phyloP scores from a whole-genome alignment of 2,329 filamentous ascomycete species.

The Chrysoporthe austroafricana region DNA sequence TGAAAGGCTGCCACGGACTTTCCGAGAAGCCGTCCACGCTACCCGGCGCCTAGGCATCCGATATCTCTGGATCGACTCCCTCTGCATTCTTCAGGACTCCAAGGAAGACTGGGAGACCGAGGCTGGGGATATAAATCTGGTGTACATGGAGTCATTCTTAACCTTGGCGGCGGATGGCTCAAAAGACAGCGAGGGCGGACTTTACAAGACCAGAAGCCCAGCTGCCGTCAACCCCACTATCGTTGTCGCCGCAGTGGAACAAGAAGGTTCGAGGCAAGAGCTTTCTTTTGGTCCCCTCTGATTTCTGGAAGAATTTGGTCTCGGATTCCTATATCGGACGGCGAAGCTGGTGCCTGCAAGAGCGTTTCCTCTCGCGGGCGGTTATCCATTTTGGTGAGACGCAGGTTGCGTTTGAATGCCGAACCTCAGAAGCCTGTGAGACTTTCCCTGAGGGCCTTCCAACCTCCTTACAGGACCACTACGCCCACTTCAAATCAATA shows the following conservation, averaged over 20 bases:
- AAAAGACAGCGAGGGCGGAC: not conserved
- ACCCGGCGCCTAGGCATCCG: not conserved
- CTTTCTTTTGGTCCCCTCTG: not conserved
- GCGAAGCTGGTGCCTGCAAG: slow-evolving; percentile 2
- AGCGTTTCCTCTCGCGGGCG: not conserved
- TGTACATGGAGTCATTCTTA: not conserved
- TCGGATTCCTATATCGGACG: not conserved
- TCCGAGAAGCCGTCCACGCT: not conserved
- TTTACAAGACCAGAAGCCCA: not conserved
- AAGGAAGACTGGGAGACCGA: not conserved
- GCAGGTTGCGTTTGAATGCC: slow-evolving; percentile 4
- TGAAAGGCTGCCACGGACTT: not conserved
- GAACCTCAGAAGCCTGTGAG: slow-evolving; percentile 2
- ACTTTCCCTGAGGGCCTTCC: not conserved
- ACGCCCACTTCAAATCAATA: not conserved
- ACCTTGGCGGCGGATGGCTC: not conserved
- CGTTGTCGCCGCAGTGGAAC: not conserved
- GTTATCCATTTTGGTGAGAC: slow-evolving; percentile 1
- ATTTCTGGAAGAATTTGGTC: slow-evolving; percentile 4
- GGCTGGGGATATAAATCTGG: not conserved
- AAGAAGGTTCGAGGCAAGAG: not conserved
- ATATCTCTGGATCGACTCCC: slow-evolving; percentile 4
- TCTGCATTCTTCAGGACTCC: slow-evolving; percentile 6
- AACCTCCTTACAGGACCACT: not conserved
- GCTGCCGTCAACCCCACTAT: not conserved